These are phyloP conservation scores for Boletellus ananas DNA, from an alignment of 768 basidiomycete species.

Conservation along the genomic window DNA sequence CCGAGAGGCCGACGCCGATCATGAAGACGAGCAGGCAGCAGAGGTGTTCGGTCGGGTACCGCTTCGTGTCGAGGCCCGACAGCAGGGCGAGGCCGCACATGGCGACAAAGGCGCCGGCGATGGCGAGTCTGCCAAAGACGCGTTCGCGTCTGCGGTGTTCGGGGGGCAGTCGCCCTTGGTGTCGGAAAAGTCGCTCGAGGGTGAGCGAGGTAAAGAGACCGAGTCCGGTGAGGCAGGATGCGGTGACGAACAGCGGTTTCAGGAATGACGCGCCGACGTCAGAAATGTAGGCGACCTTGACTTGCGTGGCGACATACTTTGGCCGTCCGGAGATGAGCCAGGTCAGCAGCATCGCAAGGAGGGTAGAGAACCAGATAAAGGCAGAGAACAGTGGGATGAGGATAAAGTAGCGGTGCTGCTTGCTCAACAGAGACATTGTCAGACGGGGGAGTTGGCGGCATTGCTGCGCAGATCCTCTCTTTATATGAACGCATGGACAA, in stretches of 20 bases:
- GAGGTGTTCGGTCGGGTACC: constrained; percentile 48
- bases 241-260: constrained; percentile 72
- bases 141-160: constrained; percentile 56
- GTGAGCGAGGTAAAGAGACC: constrained; percentile 58
- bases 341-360: constrained; percentile 67
- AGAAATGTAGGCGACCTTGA: constrained; percentile 68
- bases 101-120: constrained; percentile 58
- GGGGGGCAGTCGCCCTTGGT: constrained; percentile 62
- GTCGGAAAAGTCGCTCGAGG: constrained; percentile 61
- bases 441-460: neutral
- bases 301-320: constrained; percentile 47
- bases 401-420: constrained; percentile 54
- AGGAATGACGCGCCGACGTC: constrained; percentile 71
- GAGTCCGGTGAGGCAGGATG: constrained; percentile 58
- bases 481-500: constrained; percentile 7
- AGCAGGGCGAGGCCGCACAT: constrained; percentile 64
- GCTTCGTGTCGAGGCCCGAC: constrained; percentile 66
- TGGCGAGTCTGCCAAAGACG: constrained; percentile 52
- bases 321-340: constrained; percentile 65
- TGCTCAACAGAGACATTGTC: constrained; percentile 14
- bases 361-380: constrained; percentile 67
- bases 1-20: constrained; percentile 64
- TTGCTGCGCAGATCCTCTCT: neutral
- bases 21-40: constrained; percentile 70
- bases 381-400: constrained; percentile 60